Conservation (phyloP, 2,329 filamentous ascomycete species). For the Blumeria graminis region DNA sequence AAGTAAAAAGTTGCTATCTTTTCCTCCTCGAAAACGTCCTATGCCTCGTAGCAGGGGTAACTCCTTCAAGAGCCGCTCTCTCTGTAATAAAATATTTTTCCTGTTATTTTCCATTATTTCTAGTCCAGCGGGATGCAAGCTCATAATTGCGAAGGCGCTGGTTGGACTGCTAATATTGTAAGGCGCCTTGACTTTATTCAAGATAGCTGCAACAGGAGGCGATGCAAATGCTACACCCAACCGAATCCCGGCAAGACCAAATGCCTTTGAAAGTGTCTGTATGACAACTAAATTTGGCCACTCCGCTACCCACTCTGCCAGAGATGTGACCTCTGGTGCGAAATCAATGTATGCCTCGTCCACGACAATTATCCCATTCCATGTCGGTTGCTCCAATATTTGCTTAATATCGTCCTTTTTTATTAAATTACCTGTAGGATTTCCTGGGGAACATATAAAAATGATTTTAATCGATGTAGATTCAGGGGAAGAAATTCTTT, state of each 20-base stretch:
- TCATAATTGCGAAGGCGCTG: conserved; percentile 52
- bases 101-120: conserved; percentile 47
- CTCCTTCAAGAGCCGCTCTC: conserved; percentile 49
- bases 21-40: conserved; percentile 58
- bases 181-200: conserved; percentile 86
- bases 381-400: conserved; percentile 64
- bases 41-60: conserved; percentile 55
- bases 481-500: conserved; percentile 30
- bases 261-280: conserved; percentile 97
- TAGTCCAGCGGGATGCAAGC: conserved; percentile 42
- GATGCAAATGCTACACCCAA: conserved; percentile 68
- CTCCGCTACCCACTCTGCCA: conserved; percentile 78
- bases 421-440: conserved; percentile 67
- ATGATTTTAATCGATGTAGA: conserved; percentile 56
- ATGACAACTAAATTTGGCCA: conserved; percentile 93
- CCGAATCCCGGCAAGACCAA: conserved; percentile 81
- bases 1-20: conserved; percentile 68
- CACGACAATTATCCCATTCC: conserved; percentile 83
- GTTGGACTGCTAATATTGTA: conserved; percentile 90
- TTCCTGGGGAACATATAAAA: conserved; percentile 87
- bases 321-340: conserved; percentile 48
- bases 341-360: conserved; percentile 98
- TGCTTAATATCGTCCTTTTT: conserved; percentile 47
- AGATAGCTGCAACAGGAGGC: conserved; percentile 45
- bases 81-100: conserved; percentile 46